Percentiles rank a stretch among this genome's conserved stretches.
phyloP scores from a whole-genome alignment of 768 basidiomycete species.

The Rubroboletus satanas region DNA sequence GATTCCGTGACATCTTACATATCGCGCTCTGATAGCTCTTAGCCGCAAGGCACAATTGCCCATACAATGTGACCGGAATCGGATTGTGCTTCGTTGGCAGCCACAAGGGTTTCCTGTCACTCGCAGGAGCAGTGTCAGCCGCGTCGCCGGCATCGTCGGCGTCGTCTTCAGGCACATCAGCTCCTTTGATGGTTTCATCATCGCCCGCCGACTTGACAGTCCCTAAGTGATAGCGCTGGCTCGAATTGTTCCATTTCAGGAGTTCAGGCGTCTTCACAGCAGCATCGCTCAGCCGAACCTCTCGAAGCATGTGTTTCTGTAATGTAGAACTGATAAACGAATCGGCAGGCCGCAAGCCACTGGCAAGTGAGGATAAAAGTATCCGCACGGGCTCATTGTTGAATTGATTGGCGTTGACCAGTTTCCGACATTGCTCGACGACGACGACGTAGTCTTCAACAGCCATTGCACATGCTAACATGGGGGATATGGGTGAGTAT shows the following conservation, averaged over 20 bases:
- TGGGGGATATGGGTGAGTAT: not conserved
- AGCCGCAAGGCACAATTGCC: conserved; percentile 73
- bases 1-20: conserved; percentile 50
- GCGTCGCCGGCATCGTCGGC: conserved; percentile 30
- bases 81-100: conserved; percentile 50
- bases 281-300: conserved; percentile 66
- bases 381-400: conserved; percentile 83
- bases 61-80: conserved; percentile 67
- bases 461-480: conserved; percentile 67
- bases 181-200: conserved; percentile 14
- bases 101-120: conserved; percentile 19
- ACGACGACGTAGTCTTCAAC: conserved; percentile 52
- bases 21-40: conserved; percentile 89
- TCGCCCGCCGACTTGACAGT: conserved; percentile 21
- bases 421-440: conserved; percentile 73
- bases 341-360: conserved; percentile 66
- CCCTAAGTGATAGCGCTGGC: conserved; percentile 52
- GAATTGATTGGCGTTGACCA: conserved; percentile 75
- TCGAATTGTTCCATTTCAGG: conserved; percentile 57
- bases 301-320: conserved; percentile 81
- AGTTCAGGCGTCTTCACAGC: conserved; percentile 59
- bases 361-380: conserved; percentile 67
- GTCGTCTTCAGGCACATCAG: conserved; percentile 28
- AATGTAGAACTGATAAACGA: conserved; percentile 73
- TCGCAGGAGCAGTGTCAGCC: conserved; percentile 12